These are phyloP conservation scores for Trypanosoma congolense DNA, from an alignment of 208 protist species.

Conservation along the genomic window DNA sequence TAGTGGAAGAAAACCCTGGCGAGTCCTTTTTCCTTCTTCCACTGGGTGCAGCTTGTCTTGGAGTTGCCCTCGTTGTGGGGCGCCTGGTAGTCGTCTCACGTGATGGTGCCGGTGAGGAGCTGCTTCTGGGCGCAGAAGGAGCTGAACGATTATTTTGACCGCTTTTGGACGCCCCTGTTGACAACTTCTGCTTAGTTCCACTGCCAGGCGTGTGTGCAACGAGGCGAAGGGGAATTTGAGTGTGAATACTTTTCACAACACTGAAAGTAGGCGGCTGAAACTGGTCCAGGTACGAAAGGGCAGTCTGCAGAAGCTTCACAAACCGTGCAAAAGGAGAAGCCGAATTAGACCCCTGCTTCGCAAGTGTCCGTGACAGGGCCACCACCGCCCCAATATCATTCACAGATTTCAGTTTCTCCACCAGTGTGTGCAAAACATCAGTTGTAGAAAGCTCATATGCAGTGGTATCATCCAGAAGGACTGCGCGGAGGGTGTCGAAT, in stretches of 20 bases:
- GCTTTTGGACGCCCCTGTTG: constrained; percentile 1
- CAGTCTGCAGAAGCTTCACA: constrained; percentile 31
- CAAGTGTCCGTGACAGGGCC: constrained; percentile 25
- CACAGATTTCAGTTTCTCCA: constrained; percentile 15
- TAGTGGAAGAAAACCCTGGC: background rate
- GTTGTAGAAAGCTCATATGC: constrained; percentile 61
- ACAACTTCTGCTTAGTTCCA: background rate
- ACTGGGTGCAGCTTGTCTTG: background rate
- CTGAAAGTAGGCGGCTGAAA: constrained; percentile 28
- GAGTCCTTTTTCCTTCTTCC: background rate
- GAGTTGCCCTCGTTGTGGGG: background rate
- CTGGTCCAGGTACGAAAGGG: constrained; percentile 30
- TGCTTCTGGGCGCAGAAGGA: background rate
- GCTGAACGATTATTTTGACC: background rate
- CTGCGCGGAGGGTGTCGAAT: constrained; percentile 28
- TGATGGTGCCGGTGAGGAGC: background rate
- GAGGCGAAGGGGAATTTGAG: constrained; percentile 26
- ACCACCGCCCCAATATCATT: constrained; percentile 32
- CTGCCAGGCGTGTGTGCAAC: constrained; percentile 17
- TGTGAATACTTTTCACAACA: constrained; percentile 22
- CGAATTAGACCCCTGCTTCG: constrained; percentile 1
- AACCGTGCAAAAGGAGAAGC: constrained; percentile 21
- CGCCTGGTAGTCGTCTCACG: background rate
- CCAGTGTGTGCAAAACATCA: constrained; percentile 38
- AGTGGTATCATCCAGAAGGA: constrained; percentile 45